Base-by-base conservation (phyloP, 805 yeast genomes). In the Zygotorulaspora danielsina region DNA sequence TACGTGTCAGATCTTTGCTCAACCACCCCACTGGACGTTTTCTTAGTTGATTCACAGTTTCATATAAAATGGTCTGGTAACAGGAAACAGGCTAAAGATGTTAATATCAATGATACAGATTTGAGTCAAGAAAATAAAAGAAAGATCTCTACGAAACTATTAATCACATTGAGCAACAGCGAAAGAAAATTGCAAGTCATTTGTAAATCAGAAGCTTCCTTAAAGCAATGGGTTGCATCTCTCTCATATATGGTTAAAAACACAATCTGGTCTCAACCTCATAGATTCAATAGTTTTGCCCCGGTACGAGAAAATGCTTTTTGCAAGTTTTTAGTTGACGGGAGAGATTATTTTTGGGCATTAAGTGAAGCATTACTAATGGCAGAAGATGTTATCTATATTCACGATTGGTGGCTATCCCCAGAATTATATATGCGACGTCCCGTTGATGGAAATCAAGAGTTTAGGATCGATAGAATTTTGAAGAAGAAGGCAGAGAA, bases 391-490 rank as follows among this genome's bases (percentile, higher is more conserved):
- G 90, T 84, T 1, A 82, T 93, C 22, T 93, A 81, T 59, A 87
- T 93, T 35, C 97, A 93, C 56, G 99, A 90, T 55, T 93, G 99
- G 99, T 93, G 98, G 98, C 69, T 93, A 18, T 76, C 90, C 4
- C 99, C 99, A 0, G 98, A 93, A 61, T 59, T 93, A 3, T 94
- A 93, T 54, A 68, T 93, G 65, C 75, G 98, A 47, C 71, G 99
- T 36, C 98, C 98, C 0, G 90, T 95, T 0, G 82, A 85, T 61
- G 96, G 96, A 6, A 90, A 90, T 53, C 97, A 93, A 61, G 82
- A 85, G 47, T 93, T 87, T 81, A 75, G 99, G 57, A 66, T 93
- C 30, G 99, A 93, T 62, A 73, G 98, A 54, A 62, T 93, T 2
- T 69, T 93, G 49, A 86, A 85, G 58, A 71, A 94, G 42, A 86